These are phyloP conservation scores for Pleurotus tuber-regium DNA, from an alignment of 768 basidiomycete genomes.

Conservation along the genomic window DNA sequence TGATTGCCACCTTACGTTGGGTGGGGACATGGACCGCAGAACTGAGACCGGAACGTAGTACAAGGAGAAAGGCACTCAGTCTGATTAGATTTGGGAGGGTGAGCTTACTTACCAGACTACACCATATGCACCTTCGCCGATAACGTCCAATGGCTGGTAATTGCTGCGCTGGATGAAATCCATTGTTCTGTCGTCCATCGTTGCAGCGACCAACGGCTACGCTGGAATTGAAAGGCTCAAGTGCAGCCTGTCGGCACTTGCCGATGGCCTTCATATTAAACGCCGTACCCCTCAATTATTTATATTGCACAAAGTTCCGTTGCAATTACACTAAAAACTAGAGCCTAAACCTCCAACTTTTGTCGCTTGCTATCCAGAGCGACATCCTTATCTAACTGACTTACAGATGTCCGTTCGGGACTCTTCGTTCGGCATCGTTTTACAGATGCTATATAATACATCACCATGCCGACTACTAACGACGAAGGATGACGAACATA, in stretches of 20 bases:
- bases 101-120: slow-evolving; percentile 60
- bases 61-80: not conserved
- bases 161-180: slow-evolving; percentile 44
- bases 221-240: slow-evolving; percentile 1
- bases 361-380: too few species aligned
- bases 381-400: too few species aligned
- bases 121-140: slow-evolving; percentile 95
- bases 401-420: not conserved
- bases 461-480: not conserved
- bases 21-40: slow-evolving; percentile 79
- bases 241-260: not conserved
- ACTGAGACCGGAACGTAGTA: slow-evolving; percentile 24
- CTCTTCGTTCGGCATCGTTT: not conserved
- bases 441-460: not conserved
- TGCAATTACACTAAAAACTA: too few species aligned
- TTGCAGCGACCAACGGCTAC: not conserved
- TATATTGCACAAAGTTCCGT: too few species aligned
- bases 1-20: slow-evolving; percentile 89
- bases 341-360: too few species aligned
- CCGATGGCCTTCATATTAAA: not conserved
- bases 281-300: slow-evolving; percentile 4
- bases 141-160: slow-evolving; percentile 79
- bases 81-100: slow-evolving; percentile 15
- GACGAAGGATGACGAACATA: too few species aligned
- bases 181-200: slow-evolving; percentile 25